Conservation (phyloP, 495 filamentous ascomycete genomes). For the Penicillium bovifimosum region DNA sequence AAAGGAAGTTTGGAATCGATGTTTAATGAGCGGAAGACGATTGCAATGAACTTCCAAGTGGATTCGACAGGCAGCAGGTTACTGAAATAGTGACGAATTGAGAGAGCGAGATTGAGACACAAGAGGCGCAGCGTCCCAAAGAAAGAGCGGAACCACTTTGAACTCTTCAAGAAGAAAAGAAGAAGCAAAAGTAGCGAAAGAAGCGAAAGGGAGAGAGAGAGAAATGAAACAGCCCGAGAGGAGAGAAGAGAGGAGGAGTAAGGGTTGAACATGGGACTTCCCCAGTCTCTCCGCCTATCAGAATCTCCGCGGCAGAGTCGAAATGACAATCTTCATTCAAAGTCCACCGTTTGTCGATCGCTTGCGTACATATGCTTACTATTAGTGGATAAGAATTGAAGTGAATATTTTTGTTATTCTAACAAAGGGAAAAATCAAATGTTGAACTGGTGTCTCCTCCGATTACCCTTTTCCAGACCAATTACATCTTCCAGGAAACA, state of each 20-base stretch:
- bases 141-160: neutral
- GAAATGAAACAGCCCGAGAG: constrained; percentile 22
- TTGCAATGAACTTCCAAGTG: neutral
- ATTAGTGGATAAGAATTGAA: no score
- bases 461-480: constrained; percentile 19
- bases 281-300: constrained; percentile 23
- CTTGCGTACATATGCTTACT: neutral
- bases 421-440: constrained; percentile 25
- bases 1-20: neutral
- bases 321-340: constrained; percentile 24
- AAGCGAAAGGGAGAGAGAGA: neutral
- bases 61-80: constrained; percentile 1
- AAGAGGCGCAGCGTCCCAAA: neutral
- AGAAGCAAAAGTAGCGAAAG: neutral
- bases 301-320: constrained; percentile 8
- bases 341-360: constrained; percentile 28
- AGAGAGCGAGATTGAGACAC: neutral
- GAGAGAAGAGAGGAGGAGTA: neutral
- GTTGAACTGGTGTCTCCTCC: constrained; percentile 26
- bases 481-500: constrained; percentile 23
- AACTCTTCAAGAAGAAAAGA: neutral
- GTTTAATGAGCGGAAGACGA: neutral
- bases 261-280: constrained; percentile 10
- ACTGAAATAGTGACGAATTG: neutral
- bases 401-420: constrained; percentile 14